phyloP scores from a whole-genome alignment of 345 rosid species.

The Aquilaria yunnanensis region DNA sequence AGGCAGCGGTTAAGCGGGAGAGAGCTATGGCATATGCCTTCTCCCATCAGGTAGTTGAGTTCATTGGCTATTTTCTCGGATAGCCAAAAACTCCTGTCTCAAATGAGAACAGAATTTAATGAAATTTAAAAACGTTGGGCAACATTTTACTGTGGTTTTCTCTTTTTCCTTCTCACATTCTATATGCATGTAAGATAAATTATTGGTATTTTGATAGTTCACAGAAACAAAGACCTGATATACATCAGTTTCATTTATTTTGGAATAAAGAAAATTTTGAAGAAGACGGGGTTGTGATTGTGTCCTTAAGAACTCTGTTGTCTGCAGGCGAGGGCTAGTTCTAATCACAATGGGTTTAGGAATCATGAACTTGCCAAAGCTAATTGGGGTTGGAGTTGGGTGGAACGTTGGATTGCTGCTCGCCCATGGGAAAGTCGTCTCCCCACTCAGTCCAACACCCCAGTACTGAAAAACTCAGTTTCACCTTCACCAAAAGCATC shows the following conservation, averaged over 20 bases:
- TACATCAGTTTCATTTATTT: background rate
- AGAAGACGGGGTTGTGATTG: background rate
- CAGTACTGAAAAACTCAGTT: no score
- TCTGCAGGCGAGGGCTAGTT: constrained; percentile 80
- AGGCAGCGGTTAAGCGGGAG: constrained; percentile 85
- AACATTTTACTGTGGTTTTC: no score
- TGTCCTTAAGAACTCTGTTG: constrained; percentile 4
- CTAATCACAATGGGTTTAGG: constrained; percentile 37
- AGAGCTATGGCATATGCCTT: constrained; percentile 95
- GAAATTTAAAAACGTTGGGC: no score
- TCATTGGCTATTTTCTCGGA: no score
- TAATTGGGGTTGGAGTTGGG: constrained; percentile 99
- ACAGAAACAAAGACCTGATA: no score
- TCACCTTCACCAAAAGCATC: no score
- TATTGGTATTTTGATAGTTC: no score
- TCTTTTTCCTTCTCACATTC: no score
- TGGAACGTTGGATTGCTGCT: constrained; percentile 87
- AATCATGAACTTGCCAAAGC: constrained; percentile 61
- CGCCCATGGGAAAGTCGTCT: constrained; percentile 90
- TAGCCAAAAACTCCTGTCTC: no score
- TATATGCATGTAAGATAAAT: no score
- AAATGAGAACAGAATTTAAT: no score
- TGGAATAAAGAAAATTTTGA: background rate
- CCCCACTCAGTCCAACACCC: constrained; percentile 26
- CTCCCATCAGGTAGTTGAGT: constrained; percentile 72